Conservation (phyloP, 2,329 filamentous ascomycete species). For the Monosporascus sp. region DNA sequence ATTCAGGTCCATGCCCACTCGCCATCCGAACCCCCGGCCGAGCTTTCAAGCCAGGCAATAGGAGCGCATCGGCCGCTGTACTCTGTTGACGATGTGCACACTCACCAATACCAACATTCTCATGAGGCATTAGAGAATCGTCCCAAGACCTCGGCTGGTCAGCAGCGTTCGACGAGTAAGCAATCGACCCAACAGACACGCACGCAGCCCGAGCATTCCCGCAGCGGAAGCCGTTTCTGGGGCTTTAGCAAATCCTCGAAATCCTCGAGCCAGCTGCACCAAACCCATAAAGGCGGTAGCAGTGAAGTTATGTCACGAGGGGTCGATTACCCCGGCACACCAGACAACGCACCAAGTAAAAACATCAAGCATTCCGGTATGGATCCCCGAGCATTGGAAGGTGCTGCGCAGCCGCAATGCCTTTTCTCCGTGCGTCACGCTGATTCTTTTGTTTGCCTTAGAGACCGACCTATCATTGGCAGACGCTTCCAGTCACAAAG, state of each 20-base stretch:
- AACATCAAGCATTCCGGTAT: slow-evolving; percentile 26
- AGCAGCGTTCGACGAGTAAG: slow-evolving; percentile 14
- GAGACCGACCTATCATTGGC: slow-evolving; percentile 24
- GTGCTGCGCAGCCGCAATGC: background rate
- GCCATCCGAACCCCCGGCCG: background rate
- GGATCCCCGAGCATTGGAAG: slow-evolving; percentile 1
- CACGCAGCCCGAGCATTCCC: slow-evolving; percentile 19
- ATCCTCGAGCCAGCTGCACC: slow-evolving; percentile 19
- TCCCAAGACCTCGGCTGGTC: slow-evolving; percentile 14
- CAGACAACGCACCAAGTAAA: slow-evolving; percentile 25
- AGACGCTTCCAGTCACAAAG: slow-evolving; percentile 33
- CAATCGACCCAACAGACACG: slow-evolving; percentile 9
- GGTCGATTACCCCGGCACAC: slow-evolving; percentile 20
- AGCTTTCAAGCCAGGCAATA: slow-evolving; percentile 6
- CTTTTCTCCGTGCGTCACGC: background rate
- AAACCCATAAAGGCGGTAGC: slow-evolving; percentile 16
- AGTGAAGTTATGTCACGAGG: slow-evolving; percentile 25
- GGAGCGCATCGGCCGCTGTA: slow-evolving; percentile 14
- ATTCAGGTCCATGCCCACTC: slow-evolving; percentile 3
- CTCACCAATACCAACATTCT: slow-evolving; percentile 14
- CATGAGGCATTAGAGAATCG: slow-evolving; percentile 12
- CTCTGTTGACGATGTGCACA: slow-evolving; percentile 20
- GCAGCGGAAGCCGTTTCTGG: slow-evolving; percentile 28
- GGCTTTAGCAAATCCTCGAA: slow-evolving; percentile 24
- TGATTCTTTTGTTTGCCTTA: slow-evolving; percentile 10